A percentile compares a stretch with the other conserved stretches of the same genome.
These are phyloP conservation scores for Geotrichum reessii DNA, from an alignment of 1,139 yeast genomes.

Conservation along the genomic window DNA sequence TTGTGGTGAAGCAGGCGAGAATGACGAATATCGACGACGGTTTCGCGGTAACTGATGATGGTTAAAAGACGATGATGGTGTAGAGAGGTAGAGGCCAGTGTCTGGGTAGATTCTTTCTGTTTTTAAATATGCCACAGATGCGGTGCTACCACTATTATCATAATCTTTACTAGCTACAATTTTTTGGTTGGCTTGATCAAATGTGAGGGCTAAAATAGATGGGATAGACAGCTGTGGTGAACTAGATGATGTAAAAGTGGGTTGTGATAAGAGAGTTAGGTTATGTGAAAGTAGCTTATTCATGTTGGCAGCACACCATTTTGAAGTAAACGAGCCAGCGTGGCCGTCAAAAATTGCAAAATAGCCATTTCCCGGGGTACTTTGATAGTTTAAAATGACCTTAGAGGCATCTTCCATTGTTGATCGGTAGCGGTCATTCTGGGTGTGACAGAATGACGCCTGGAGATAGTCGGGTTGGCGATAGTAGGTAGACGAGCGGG, in stretches of 20 bases:
- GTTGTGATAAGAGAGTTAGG: conserved; percentile 8
- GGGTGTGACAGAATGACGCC: conserved; percentile 15
- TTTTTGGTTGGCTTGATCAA: conserved; percentile 23
- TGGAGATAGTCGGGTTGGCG: neutral
- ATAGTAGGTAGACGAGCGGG: neutral
- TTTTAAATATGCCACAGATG: conserved; percentile 24
- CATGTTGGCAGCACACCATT: conserved; percentile 81
- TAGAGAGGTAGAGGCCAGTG: neutral
- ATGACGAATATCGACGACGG: neutral
- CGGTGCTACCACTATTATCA: conserved; percentile 24
- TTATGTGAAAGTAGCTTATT: conserved; percentile 40
- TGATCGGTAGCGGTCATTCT: conserved; percentile 46
- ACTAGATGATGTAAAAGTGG: neutral
- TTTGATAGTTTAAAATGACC: conserved; percentile 80
- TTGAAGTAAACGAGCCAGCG: conserved; percentile 77
- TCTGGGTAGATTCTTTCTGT: neutral
- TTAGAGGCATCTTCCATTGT: conserved; percentile 90
- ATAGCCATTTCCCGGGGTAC: conserved; percentile 78
- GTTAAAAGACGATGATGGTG: neutral
- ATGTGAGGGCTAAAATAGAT: conserved; percentile 23
- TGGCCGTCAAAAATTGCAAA: conserved; percentile 90
- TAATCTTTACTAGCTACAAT: conserved; percentile 3
- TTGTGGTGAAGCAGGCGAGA: neutral
- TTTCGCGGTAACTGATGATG: neutral
- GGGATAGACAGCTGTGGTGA: neutral